Evolutionary conservation across 495 filamentous ascomycete species (phyloP), one percentile per base, ranked within the genome.

Genomic region (Trichoderma erinaceum): DNA sequence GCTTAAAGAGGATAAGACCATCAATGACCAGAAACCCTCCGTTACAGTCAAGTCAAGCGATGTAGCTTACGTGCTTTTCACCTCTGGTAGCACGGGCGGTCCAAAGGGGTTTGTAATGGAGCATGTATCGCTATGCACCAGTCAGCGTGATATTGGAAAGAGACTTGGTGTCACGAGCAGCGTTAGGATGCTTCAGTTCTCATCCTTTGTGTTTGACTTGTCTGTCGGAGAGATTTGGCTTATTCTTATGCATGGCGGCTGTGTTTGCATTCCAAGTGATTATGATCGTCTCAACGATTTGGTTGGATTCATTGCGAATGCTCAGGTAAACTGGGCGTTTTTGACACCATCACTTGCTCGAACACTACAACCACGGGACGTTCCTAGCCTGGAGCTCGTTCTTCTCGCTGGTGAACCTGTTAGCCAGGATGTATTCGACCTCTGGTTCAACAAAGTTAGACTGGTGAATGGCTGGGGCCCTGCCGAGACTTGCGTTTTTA

Each of bases 151-250:
- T 52, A 48, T 66, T 71, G 15, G 25, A 41, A 25, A 71, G 70
- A 23, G 72, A 76, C 21, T 75, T 85, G 1, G 79, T 80, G 0
- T 64, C 64, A 0, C 69, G 86, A 27, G 70, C 78, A 29, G 76
- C 73, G 1, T 71, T 86, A 8, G 76, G 71, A 2, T 87, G 10
- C 80, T 92, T 70, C 89, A 92, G 68, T 86, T 89, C 67, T 87
- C 89, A 82, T 87, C 41, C 25, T 87, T 85, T 70, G 84, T 84
- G 0, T 90, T 89, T 64, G 89, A 91, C 64, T 80, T 81, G 6
- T 85, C 86, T 56, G 79, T 91, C n/a, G 72, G 84, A 4, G 89
- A 92, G 65, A 85, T 89, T 3, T 84, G 90, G 66, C 85, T 87
- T 8, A 87, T 87, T 0, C 76, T 93, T 1, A 85, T 86, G 15